Percentiles rank a stretch among this genome's conserved stretches.
phyloP scores from a whole-genome alignment of 176 grass and related monocot genomes.

The Oryza glaberrima region DNA sequence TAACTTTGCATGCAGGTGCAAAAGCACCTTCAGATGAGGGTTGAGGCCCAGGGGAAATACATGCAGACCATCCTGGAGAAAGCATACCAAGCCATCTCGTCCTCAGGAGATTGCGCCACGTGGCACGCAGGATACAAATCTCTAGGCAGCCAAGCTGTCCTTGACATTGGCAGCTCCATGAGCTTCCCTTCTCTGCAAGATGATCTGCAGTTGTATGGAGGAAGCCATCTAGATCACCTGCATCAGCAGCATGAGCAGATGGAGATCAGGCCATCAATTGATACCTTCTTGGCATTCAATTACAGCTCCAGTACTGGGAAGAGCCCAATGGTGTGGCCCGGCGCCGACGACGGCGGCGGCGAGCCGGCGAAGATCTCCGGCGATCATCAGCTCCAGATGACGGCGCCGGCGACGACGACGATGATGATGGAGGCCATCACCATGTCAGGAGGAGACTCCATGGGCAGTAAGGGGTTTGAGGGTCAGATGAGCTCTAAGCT shows the following conservation, averaged over 20 bases:
- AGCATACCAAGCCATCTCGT: slow-evolving; percentile 67
- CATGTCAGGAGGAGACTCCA: slow-evolving; percentile 55
- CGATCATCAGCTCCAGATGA: slow-evolving; percentile 60
- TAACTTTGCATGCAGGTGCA: slow-evolving; percentile 71
- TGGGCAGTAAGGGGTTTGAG: slow-evolving; percentile 61
- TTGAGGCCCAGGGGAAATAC: slow-evolving; percentile 95
- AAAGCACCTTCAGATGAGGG: slow-evolving; percentile 92
- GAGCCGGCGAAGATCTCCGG: slow-evolving; percentile 50
- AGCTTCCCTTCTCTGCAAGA: slow-evolving; percentile 76
- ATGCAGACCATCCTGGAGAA: slow-evolving; percentile 97
- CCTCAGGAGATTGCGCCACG: slow-evolving; percentile 43
- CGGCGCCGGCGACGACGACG: slow-evolving; percentile 26
- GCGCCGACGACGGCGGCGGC: slow-evolving; percentile 42
- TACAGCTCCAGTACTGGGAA: slow-evolving; percentile 54
- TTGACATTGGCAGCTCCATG: slow-evolving; percentile 57
- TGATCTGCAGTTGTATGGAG: slow-evolving; percentile 70
- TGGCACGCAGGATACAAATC: slow-evolving; percentile 53
- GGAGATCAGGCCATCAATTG: slow-evolving; percentile 61
- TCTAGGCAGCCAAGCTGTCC: slow-evolving; percentile 52
- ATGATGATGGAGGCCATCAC: slow-evolving; percentile 56
- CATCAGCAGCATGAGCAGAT: slow-evolving; percentile 45
- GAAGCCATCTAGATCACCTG: slow-evolving; percentile 63
- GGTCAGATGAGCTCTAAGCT: slow-evolving; percentile 53
- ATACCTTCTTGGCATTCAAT: slow-evolving; percentile 54
- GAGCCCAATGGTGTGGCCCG: slow-evolving; percentile 65